Evolutionary conservation across 1,284 basidiomycete genomes (phyloP).

Genomic region (Naganishia sp.): DNA sequence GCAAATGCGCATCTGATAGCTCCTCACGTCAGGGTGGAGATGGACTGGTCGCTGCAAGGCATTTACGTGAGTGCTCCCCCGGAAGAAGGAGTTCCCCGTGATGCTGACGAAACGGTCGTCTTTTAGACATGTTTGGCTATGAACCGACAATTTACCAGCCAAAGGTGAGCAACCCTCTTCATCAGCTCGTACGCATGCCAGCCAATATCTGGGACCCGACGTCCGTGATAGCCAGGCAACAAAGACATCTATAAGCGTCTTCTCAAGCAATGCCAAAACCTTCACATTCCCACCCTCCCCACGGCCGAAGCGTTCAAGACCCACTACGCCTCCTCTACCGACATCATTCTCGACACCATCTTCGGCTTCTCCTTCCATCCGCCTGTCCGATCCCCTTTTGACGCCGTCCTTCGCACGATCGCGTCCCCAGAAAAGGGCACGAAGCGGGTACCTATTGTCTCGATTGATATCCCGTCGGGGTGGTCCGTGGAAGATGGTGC

Average conservation of each 20-base stretch:
- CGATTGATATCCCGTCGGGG: constrained; percentile 93
- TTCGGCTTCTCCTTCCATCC: constrained; percentile 95
- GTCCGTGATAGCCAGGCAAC: constrained; percentile 64
- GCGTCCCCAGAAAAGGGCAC: constrained; percentile 52
- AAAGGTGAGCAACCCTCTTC: constrained; percentile 62
- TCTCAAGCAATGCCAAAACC: constrained; percentile 81
- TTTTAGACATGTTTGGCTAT: constrained; percentile 81
- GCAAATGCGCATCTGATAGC: background rate
- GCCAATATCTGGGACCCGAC: background rate
- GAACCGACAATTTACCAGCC: constrained; percentile 83
- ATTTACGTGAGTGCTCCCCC: constrained; percentile 65
- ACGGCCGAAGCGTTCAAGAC: constrained; percentile 58
- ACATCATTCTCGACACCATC: constrained; percentile 90
- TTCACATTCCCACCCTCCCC: constrained; percentile 71
- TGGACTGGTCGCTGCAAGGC: constrained; percentile 92
- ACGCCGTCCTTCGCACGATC: constrained; percentile 69
- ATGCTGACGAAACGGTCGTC: too few species aligned
- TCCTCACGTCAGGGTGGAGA: constrained; percentile 70
- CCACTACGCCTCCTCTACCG: constrained; percentile 56
- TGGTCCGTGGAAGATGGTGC: constrained; percentile 71
- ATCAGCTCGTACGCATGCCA: background rate
- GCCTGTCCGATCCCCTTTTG: constrained; percentile 85
- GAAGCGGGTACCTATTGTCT: constrained; percentile 70
- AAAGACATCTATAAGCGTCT: constrained; percentile 89
- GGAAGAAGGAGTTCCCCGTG: background rate